Evolutionary conservation across 208 protist genomes (phyloP), one percentile per base, ranked within the genome.

Genomic region (Leishmania arabica): DNA sequence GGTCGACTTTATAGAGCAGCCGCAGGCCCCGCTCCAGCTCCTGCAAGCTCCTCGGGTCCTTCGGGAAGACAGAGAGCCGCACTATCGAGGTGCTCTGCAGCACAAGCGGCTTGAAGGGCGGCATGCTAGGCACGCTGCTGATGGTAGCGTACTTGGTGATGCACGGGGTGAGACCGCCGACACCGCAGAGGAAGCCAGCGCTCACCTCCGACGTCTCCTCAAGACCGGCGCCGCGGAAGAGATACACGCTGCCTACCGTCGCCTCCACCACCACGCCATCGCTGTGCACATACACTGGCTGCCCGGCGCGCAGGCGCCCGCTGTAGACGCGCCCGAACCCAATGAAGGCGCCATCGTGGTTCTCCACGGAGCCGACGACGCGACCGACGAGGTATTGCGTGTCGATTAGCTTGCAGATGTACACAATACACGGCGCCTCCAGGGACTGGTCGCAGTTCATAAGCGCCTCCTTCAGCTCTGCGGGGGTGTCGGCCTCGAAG

Each of bases 101-200:
- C 51, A 97, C 88, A 66, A 99, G 89, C 6, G 92, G 89, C 13
- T 77, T 79, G 75, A 99, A 96, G 17, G 95, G 87, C 27, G 97
- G 96, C 71, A 94, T 92, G 64, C 83, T 80, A 31, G 88, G 83
- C 42, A 84, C 84, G 3, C 85, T 92, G 27, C 89, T 92, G 6
- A 99, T 75, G 8, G 99, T 99, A 4, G 98, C 99, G 62, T 96
- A 95, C 86, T 99, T 99, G 47, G 95, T 93, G 66, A 99, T 96
- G 53, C 80, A 72, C 17, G 92, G 90, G 19, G 90, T 98, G 65
- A 99, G 89, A 31, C 97, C 99, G 62, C 95, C 98, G 65, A 99
- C 90, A 56, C 98, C 99, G 88, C 97, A 99, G 19, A 99, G 69
- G 37, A 86, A 94, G 42, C 96, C 95, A 24, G 95, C 95, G 62